These are phyloP conservation scores for Monilinia vaccinii-corymbosi DNA, from an alignment of 2,329 filamentous ascomycete genomes.

Conservation along the genomic window DNA sequence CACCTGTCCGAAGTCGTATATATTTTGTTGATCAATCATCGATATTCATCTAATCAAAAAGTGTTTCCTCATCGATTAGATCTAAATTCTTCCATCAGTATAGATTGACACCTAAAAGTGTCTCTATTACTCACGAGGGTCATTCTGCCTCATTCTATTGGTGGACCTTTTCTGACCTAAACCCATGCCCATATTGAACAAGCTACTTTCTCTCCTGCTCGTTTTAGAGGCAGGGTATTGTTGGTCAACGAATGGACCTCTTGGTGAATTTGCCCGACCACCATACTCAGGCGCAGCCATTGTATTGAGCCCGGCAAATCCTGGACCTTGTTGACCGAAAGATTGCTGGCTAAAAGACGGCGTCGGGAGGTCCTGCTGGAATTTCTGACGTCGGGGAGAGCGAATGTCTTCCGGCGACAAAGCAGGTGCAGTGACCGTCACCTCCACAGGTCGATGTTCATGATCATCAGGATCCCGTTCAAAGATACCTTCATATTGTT, in stretches of 20 bases:
- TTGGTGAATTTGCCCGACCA: slow-evolving; percentile 20
- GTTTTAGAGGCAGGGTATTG: slow-evolving; percentile 27
- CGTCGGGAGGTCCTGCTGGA: slow-evolving; percentile 52
- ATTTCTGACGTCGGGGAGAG: slow-evolving; percentile 56
- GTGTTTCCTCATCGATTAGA: slow-evolving; percentile 28
- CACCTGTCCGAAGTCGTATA: slow-evolving; percentile 23
- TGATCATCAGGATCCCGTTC: slow-evolving; percentile 59
- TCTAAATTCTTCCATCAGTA: slow-evolving; percentile 17
- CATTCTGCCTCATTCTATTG: slow-evolving; percentile 21
- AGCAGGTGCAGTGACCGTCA: slow-evolving; percentile 33
- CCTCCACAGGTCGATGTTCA: slow-evolving; percentile 43
- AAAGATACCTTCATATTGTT: slow-evolving; percentile 83
- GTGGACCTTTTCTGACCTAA: slow-evolving; percentile 29
- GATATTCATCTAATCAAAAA: slow-evolving; percentile 24
- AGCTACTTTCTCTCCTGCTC: slow-evolving; percentile 51
- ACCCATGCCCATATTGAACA: slow-evolving; percentile 42
- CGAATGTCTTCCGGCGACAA: slow-evolving; percentile 48
- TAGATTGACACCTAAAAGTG: not conserved
- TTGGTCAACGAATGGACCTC: slow-evolving; percentile 25
- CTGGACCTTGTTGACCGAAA: slow-evolving; percentile 36
- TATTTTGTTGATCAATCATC: slow-evolving; percentile 4
- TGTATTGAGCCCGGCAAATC: slow-evolving; percentile 34
- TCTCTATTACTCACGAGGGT: slow-evolving; percentile 22
- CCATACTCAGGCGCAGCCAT: slow-evolving; percentile 29
- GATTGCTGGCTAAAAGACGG: slow-evolving; percentile 43